Evolutionary conservation across 768 basidiomycete species (phyloP), one percentile per base, ranked within the genome.

Genomic region (Mycena indigotica): DNA sequence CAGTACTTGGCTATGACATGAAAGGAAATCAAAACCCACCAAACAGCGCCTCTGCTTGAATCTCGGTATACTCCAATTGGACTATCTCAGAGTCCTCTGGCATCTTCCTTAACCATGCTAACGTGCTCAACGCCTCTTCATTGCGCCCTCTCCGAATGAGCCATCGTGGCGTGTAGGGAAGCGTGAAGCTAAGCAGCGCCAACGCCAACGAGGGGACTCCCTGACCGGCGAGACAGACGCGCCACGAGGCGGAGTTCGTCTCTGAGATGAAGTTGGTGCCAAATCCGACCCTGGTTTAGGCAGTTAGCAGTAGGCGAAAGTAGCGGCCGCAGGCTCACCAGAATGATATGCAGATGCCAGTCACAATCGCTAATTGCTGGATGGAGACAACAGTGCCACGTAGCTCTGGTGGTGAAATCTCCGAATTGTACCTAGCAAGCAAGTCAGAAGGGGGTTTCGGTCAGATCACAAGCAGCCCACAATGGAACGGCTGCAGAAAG

Each of bases 141-240:
- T 69, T 69, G 5, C 73, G 72, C 0, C 74, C 73, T 63, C 72
- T 68, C 50, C 74, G 71, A 57, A 72, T 70, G 32, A 78, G 65
- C 73, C 78, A 79, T 50, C 78, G 72, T 19, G 78, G 78, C 19
- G 78, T 78, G 52, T 73, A 76, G 21, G 77, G 77, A 64, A 77
- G 68, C 45, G 74, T 68, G 38, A 68, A 57, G 28, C 61, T 68
- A 40, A 69, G 61, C 28, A 65, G 8, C 4, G 62, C 59, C 24
- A 66, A 50, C 21, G 77, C 69, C 28, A 77, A 30, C 3, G 77
- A 73, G 2, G 77, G 77, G 23, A 78, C 52, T 28, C 75, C 70
- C 41, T 78, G 76, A 15, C 73, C 66, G 6, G 72, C 72, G 25
- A 75, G 63, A 3, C 75, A 73, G 26, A 70, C n/a, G 45, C 74